Conservation (phyloP, 352 stramenopile genomes). For the Globisporangium barbulae region DNA sequence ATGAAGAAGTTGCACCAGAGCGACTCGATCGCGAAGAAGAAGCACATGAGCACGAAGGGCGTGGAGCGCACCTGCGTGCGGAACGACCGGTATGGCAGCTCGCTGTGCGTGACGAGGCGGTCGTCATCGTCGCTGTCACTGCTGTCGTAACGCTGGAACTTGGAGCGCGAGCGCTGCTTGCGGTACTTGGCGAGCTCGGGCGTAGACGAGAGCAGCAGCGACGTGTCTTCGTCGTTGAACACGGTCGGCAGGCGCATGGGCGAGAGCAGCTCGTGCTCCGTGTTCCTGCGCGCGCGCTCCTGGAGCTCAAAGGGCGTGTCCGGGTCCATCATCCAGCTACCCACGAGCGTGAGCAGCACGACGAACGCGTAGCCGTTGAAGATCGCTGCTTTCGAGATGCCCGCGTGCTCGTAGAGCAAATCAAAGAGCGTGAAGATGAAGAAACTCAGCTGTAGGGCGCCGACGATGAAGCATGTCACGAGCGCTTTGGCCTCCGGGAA, state of each 20-base stretch:
- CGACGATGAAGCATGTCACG: slow-evolving; percentile 70
- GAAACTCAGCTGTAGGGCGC: slow-evolving; percentile 68
- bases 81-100: slow-evolving; percentile 58
- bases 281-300: slow-evolving; percentile 8
- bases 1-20: slow-evolving; percentile 88
- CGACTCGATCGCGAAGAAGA: slow-evolving; percentile 70
- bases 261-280: slow-evolving; percentile 47
- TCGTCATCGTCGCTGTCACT: slow-evolving; percentile 9
- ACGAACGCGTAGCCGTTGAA: slow-evolving; percentile 53
- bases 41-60: slow-evolving; percentile 64
- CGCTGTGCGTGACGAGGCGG: background rate
- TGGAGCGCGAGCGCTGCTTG: slow-evolving; percentile 17
- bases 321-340: slow-evolving; percentile 52
- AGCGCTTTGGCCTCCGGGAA: slow-evolving; percentile 65
- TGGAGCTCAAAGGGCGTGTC: slow-evolving; percentile 41
- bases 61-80: slow-evolving; percentile 52
- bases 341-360: slow-evolving; percentile 44
- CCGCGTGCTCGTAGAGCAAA: slow-evolving; percentile 36
- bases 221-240: slow-evolving; percentile 55
- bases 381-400: slow-evolving; percentile 36
- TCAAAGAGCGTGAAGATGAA: slow-evolving; percentile 70
- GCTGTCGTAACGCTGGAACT: slow-evolving; percentile 22
- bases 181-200: slow-evolving; percentile 44
- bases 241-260: slow-evolving; percentile 51
- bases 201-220: slow-evolving; percentile 45